A percentile compares a stretch with the other conserved stretches of the same genome.
These are phyloP conservation scores for Rhizophora mangle DNA, from an alignment of 345 rosid genomes.

Conservation along the genomic window DNA sequence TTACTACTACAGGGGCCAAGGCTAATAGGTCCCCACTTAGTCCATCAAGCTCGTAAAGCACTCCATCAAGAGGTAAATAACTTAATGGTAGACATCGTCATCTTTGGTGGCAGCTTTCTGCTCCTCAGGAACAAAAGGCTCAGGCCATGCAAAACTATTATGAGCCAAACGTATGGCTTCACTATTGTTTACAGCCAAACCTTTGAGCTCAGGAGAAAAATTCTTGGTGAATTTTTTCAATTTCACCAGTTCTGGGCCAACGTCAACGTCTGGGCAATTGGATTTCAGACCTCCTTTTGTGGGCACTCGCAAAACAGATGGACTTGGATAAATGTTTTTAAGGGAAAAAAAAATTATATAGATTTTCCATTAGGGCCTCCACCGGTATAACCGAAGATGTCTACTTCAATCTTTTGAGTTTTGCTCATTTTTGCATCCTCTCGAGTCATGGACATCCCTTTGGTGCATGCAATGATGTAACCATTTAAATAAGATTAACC, in stretches of 20 bases:
- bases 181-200: conserved; percentile 93
- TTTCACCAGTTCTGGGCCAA: conserved; percentile 76
- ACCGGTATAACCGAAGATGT: too few relatives aligned
- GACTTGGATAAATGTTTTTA: too few relatives aligned
- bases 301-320: too few relatives aligned
- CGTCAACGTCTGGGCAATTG: conserved; percentile 57
- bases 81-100: conserved; percentile 96
- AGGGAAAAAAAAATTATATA: too few relatives aligned
- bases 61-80: conserved; percentile 85
- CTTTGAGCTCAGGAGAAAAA: conserved; percentile 95
- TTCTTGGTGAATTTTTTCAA: conserved; percentile 84
- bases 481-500: too few relatives aligned
- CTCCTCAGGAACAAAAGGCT: conserved; percentile 90
- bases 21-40: conserved; percentile 94
- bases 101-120: conserved; percentile 87
- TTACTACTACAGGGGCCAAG: conserved; percentile 55
- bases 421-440: too few relatives aligned
- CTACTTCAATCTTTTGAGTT: too few relatives aligned
- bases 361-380: too few relatives aligned
- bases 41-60: conserved; percentile 94
- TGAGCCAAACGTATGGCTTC: conserved; percentile 89
- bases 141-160: conserved; percentile 97
- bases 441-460: too few relatives aligned
- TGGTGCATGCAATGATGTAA: too few relatives aligned
- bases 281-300: too few relatives aligned